Evolutionary conservation across 352 stramenopile species (phyloP), one percentile per base, ranked within the genome.

Genomic region (Saprolegnia diclina): DNA sequence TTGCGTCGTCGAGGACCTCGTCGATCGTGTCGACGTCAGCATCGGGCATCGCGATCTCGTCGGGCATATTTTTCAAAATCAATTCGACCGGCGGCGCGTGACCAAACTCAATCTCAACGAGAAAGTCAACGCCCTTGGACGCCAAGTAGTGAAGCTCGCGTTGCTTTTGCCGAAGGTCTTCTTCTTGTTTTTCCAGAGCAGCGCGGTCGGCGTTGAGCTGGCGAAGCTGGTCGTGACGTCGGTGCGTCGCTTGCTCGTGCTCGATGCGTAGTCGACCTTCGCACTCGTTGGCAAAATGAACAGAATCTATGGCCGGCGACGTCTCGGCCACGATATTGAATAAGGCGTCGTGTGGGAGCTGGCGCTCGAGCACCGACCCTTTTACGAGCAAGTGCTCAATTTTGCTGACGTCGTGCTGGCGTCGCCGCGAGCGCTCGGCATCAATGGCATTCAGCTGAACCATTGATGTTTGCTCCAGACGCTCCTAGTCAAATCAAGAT

Each of bases 241-340:
- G 46, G 46, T 54, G n/a, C 24, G 24, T 29, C n/a, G 46, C n/a
- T 54, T 54, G n/a, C 24, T 54, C 46, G n/a, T 54, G 46, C 46
- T 54, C 46, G 46, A 54, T 54, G n/a, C 46, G 46, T 5, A 54
- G 24, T 54, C 24, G 46, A 54, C 46, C 46, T 54, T 54, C n/a
- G 24, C 46, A 54, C 24, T 54, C 46, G 24, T 54, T 54, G 24
- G n/a, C 24, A 54, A 54, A 54, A 5, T 54, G 46, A 29, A 5
- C 24, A 2, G 24, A 54, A 2, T 54, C 2, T 2, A 54, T 29
- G 24, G n/a, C 5, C 5, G n/a, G n/a, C 5, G 24, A 6, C 5
- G 24, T 54, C n/a, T 54, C 46, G 2, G n/a, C 24, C 24, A 54
- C 24, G 5, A 29, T 54, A 22, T 54, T 5, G 2, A 54, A 5